Evolutionary conservation across 2,329 filamentous ascomycete species (phyloP).

Genomic region (Phialophora expanda): DNA sequence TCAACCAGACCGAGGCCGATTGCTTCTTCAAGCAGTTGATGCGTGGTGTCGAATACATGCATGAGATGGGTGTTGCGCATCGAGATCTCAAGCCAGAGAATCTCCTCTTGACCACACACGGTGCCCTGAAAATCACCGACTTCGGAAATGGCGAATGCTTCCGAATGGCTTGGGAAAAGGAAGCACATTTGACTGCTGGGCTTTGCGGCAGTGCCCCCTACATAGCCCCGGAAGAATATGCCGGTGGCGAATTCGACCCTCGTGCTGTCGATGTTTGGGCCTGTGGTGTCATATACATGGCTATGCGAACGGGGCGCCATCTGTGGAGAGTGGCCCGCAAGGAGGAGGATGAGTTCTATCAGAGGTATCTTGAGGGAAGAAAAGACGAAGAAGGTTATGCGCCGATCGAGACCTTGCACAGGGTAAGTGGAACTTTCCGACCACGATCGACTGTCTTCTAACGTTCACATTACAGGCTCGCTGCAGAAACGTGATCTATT

Average conservation of each 20-base stretch:
- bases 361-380: conserved; percentile 88
- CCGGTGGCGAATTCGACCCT: conserved; percentile 93
- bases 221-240: conserved; percentile 95
- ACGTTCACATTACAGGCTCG: conserved; percentile 68
- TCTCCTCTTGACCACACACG: conserved; percentile 87
- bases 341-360: conserved; percentile 97
- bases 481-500: conserved; percentile 98
- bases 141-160: conserved; percentile 99
- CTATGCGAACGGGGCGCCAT: conserved; percentile 94
- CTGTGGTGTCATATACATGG: conserved; percentile 99
- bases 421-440: conserved; percentile 67
- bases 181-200: conserved; percentile 96
- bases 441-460: conserved; percentile 29
- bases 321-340: conserved; percentile 97
- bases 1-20: conserved; percentile 90
- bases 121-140: conserved; percentile 94
- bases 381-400: conserved; percentile 95
- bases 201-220: conserved; percentile 96
- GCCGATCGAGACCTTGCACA: conserved; percentile 91
- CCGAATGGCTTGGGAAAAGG: conserved; percentile 98
- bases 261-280: conserved; percentile 98
- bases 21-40: conserved; percentile 99
- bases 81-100: conserved; percentile 97
- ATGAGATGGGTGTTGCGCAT: conserved; percentile 98
- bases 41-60: conserved; percentile 98